Base-by-base conservation (phyloP, 768 basidiomycete genomes). In the Phanerochaete sordida region DNA sequence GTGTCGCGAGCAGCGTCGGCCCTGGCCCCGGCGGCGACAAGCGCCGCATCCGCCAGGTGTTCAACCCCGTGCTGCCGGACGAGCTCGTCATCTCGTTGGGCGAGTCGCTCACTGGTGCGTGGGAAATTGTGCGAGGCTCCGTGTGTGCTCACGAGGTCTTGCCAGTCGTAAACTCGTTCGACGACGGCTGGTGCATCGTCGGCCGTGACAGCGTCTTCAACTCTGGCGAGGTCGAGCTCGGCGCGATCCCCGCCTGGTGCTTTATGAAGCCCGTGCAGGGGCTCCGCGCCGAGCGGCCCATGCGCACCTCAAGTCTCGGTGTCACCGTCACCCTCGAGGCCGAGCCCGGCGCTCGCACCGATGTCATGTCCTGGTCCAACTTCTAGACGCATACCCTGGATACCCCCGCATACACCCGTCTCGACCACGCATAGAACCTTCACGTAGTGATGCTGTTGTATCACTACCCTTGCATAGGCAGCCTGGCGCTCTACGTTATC, bases 151-250 rank as follows among this genome's bases (percentile, higher is more conserved):
- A 56, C 35, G 62, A 44, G 24, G 55, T 2, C 33, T 0, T 30
- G 35, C 35, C 35, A 60, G 58, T 65, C 28, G 54, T 65, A 12
- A 65, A 2, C 82, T 83, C 83, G 4, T 89, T 85, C 65, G 87
- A 91, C 60, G 90, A 92, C 59, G 90, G 89, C 1, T 93, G 90
- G 90, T 90, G 87, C 65, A 77, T 89, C 54, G 86, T 89, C 54
- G 84, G 82, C 21, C 77, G 87, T 28, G 82, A 86, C 61, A 70
- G 67, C 72, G 26, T 65, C 33, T 56, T 69, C 62, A 70, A 65
- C 24, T 62, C 69, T 3, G 75, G 74, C 21, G 77, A 82, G 44
- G 75, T 85, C 35, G 88, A 91, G 68, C 70, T 90, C 19, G 90
- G 90, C 39, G 79, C 87, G 31, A 83, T 90, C 2, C 90, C 90